Conservation (phyloP, 2,329 filamentous ascomycete species). For the Microascus cirrosus region DNA sequence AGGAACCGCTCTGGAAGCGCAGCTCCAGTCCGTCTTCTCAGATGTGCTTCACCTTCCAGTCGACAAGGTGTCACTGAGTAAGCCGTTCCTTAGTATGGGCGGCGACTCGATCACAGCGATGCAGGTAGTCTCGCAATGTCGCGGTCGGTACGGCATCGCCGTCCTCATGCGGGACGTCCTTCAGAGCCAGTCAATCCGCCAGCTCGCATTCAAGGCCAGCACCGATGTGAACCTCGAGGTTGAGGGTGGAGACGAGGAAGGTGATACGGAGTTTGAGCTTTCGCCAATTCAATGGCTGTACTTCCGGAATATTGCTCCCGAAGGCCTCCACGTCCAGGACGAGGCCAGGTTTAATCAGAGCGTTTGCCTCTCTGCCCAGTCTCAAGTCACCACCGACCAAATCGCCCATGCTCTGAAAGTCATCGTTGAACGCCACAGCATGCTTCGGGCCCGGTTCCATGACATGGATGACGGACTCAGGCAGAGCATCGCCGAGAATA, state of each 20-base stretch:
- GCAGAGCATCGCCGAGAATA: constrained; percentile 3
- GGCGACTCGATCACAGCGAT: constrained; percentile 6
- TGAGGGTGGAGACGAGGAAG: neutral
- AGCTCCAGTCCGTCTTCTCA: neutral
- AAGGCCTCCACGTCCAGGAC: neutral
- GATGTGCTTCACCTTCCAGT: neutral
- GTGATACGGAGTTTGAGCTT: constrained; percentile 4
- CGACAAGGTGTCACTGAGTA: neutral
- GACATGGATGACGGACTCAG: neutral
- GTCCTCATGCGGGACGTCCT: constrained; percentile 8
- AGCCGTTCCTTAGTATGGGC: constrained; percentile 1
- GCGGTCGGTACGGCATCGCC: constrained; percentile 4
- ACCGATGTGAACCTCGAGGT: neutral
- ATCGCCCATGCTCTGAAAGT: constrained; percentile 4
- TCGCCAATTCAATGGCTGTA: constrained; percentile 8
- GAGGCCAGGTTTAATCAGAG: constrained; percentile 9
- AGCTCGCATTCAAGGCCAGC: neutral
- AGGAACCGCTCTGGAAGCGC: neutral
- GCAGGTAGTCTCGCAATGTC: constrained; percentile 5
- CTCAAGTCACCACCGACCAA: neutral
- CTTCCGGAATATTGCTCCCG: constrained; percentile 3
- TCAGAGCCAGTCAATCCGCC: neutral
- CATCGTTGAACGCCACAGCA: constrained; percentile 6
- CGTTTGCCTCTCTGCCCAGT: neutral
- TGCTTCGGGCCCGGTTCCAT: constrained; percentile 10